Base-by-base conservation (phyloP, 1,139 yeast species). In the Hemisphaericaspora xylanilytica region DNA sequence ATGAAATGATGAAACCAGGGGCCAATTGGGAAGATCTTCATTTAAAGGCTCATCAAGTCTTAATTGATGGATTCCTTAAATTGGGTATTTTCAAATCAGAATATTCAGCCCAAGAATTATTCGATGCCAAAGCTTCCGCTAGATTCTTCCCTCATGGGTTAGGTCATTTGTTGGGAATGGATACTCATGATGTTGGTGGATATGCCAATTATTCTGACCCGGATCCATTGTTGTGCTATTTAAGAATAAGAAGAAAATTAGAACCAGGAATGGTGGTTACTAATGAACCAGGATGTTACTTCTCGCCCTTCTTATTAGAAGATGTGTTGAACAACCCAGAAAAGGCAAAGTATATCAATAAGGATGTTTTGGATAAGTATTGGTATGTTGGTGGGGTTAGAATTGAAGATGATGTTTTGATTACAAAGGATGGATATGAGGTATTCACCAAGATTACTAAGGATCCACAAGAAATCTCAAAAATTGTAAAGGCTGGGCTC, bases 111-210 rank as follows among this genome's bases (percentile, higher is more conserved):
- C 78, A 84, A 12, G 92, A 88, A 48, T 78, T 90, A 37, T 80
- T 78, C 43, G 73, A 77, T 3, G 75, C 94, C 33, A 75, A 81
- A 44, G 79, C 83, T 7, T 80, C 95, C 5, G 85, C 81, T 11
- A 76, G 85, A 18, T 92, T 92, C 63, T 87, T 82, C 63, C 97
- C 97, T 2, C 98, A 92, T 56, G 98, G 98, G 0, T 67, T 92
- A 46, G 98, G 98, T 10, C 98, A 92, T 57, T 69, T 88, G 55
- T 65, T 92, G 37, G 98, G 98, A 25, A 75, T 92, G 84, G 97
- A 90, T 58, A 88, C 96, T 9, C 98, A 92, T 61, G 98, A 92
- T 61, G 95, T 88, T 35, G 97, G 88, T 33, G 97, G 97, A 2
- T 58, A 72, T 45, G 81, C 97, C 16, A 81, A 92, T 61, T 89